phyloP scores from a whole-genome alignment of 805 yeast genomes.

The Saccharomycopsis oosterbeekiorum region DNA sequence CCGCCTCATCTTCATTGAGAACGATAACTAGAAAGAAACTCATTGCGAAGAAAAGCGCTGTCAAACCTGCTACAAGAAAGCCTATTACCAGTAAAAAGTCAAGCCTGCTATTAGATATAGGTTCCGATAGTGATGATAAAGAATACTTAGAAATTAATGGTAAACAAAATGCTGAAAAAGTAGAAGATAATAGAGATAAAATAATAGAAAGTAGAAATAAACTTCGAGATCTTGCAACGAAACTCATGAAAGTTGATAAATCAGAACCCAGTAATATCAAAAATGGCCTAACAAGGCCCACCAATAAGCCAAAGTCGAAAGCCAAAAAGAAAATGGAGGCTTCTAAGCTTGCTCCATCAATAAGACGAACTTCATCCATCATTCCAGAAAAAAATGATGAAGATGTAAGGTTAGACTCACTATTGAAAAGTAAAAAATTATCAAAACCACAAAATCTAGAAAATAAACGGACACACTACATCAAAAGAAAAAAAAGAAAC shows the following conservation, averaged over 20 bases:
- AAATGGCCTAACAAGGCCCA: not conserved
- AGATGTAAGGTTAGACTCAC: not conserved
- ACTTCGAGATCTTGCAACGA: not conserved
- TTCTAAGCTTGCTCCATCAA: not conserved
- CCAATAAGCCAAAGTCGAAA: not conserved
- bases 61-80: not conserved
- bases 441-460: not conserved
- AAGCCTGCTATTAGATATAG: constrained; percentile 12
- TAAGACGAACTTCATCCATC: not conserved
- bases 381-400: not conserved
- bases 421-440: not conserved
- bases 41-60: not conserved
- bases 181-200: not conserved
- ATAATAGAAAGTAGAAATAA: not conserved
- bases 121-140: constrained; percentile 11
- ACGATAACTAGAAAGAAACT: not conserved
- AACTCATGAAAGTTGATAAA: not conserved
- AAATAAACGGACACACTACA: not conserved
- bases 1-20: not conserved
- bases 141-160: constrained; percentile 3
- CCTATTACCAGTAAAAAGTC: not conserved
- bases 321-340: not conserved
- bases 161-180: not conserved
- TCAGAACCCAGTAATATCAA: not conserved
- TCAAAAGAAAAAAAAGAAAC: not conserved